Evolutionary conservation across 768 basidiomycete species (phyloP).

Genomic region (Collybia sp.): DNA sequence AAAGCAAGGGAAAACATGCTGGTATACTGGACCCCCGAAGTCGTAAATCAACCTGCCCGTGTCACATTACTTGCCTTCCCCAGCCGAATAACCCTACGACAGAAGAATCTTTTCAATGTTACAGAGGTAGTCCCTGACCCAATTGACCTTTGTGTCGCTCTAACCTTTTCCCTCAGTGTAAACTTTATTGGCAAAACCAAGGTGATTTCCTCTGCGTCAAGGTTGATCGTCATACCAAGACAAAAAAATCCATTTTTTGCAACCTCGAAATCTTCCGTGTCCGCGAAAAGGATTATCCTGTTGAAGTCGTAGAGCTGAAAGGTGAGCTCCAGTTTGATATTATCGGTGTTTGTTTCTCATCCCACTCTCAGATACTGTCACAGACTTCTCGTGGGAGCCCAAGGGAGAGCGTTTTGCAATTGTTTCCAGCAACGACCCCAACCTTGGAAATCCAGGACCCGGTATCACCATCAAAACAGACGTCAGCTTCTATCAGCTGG

Average conservation of each 20-base stretch:
- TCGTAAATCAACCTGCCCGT: slow-evolving; percentile 92
- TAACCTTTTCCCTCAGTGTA: slow-evolving; percentile 57
- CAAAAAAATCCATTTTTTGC: slow-evolving; percentile 97
- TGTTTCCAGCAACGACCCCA: slow-evolving; percentile 91
- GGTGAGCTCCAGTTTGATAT: slow-evolving; percentile 37
- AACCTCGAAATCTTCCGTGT: slow-evolving; percentile 98
- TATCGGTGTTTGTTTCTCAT: slow-evolving; percentile 7
- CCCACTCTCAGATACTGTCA: slow-evolving; percentile 68
- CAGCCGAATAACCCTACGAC: slow-evolving; percentile 73
- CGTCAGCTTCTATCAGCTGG: slow-evolving; percentile 93
- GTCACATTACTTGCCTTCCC: slow-evolving; percentile 93
- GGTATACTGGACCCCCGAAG: slow-evolving; percentile 97
- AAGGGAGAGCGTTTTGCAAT: slow-evolving; percentile 95
- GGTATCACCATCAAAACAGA: slow-evolving; percentile 96
- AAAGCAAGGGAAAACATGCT: slow-evolving; percentile 87
- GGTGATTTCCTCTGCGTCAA: slow-evolving; percentile 99
- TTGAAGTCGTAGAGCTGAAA: slow-evolving; percentile 96
- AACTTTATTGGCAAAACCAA: slow-evolving; percentile 97
- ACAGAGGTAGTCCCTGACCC: slow-evolving; percentile 59
- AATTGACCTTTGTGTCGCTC: slow-evolving; percentile 3
- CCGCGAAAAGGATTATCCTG: slow-evolving; percentile 95
- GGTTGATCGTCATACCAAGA: slow-evolving; percentile 98
- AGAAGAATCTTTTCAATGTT: slow-evolving; percentile 98
- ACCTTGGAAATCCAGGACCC: slow-evolving; percentile 83
- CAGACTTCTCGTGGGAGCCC: slow-evolving; percentile 99